phyloP scores from a whole-genome alignment of 2,329 filamentous ascomycete species.

The Exophiala alcalophila region DNA sequence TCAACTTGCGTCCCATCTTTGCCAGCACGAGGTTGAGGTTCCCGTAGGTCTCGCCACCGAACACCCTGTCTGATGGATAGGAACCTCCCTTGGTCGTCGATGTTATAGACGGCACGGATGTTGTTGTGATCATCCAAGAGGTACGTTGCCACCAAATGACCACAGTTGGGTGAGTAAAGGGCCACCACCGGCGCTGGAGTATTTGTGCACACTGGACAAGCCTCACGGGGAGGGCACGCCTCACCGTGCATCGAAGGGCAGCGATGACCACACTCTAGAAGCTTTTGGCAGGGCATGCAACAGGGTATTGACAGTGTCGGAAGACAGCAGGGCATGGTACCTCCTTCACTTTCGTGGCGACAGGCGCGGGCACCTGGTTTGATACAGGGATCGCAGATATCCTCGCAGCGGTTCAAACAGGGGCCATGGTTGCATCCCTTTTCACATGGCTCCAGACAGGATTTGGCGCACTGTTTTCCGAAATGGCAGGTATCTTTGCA shows the following conservation, averaged over 20 bases:
- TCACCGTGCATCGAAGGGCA: constrained; percentile 26
- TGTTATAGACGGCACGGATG: constrained; percentile 7
- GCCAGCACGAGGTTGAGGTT: constrained; percentile 27
- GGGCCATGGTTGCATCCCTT: constrained; percentile 25
- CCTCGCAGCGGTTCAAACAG: constrained; percentile 25
- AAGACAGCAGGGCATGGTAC: constrained; percentile 26
- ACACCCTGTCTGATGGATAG: background rate
- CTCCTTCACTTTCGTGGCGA: constrained; percentile 13
- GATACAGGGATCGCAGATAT: constrained; percentile 28
- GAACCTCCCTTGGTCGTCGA: constrained; percentile 5
- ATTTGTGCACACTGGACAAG: constrained; percentile 21
- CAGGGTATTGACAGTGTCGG: constrained; percentile 19
- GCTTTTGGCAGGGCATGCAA: constrained; percentile 15
- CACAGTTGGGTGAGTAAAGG: constrained; percentile 21
- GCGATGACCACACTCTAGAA: constrained; percentile 25
- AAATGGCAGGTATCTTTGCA: constrained; percentile 27
- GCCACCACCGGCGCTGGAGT: constrained; percentile 1
- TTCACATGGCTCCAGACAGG: constrained; percentile 26
- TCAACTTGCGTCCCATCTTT: constrained; percentile 28
- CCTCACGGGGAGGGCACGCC: constrained; percentile 10
- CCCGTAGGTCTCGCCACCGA: background rate
- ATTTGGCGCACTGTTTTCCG: constrained; percentile 21
- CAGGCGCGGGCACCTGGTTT: constrained; percentile 12
- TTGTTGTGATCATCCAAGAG: constrained; percentile 24
- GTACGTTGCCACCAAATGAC: constrained; percentile 18